A percentile compares a stretch with the other conserved stretches of the same genome.
Conservation (phyloP, 208 protist genomes). For the Blastocrithidia nonstop region DNA sequence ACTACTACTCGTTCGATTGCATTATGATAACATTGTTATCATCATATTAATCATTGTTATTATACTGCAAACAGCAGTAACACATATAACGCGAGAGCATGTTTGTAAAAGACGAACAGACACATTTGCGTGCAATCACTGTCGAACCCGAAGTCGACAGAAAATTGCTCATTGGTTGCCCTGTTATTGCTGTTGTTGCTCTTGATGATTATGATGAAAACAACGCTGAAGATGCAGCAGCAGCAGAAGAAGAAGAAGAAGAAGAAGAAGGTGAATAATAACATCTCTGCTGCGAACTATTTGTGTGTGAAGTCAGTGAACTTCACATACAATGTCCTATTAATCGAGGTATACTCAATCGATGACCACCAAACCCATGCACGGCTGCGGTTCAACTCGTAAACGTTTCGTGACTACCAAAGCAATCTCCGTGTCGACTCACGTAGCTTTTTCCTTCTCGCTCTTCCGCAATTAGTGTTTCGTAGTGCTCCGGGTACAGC, state of each 20-base stretch:
- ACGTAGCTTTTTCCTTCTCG: conserved; percentile 42
- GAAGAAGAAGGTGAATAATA: not conserved
- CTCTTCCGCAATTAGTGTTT: conserved; percentile 34
- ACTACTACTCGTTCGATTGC: too few species aligned
- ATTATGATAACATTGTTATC: too few species aligned
- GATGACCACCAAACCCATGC: conserved; percentile 52
- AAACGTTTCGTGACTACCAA: conserved; percentile 46
- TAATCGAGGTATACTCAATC: conserved; percentile 14
- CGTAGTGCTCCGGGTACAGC: conserved; percentile 29
- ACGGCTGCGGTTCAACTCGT: conserved; percentile 39
- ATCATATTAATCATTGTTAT: too few species aligned
- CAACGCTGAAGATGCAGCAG: too few species aligned
- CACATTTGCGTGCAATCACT: too few species aligned
- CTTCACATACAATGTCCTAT: conserved; percentile 10
- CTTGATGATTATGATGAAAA: not conserved
- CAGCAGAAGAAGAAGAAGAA: too few species aligned
- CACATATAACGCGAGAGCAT: too few species aligned
- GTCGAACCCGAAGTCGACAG: too few species aligned
- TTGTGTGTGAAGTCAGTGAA: not conserved
- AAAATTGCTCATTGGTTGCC: not conserved
- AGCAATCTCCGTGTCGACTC: conserved; percentile 35
- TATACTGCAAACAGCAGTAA: too few species aligned
- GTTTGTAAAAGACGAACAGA: too few species aligned
- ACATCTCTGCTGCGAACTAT: conserved; percentile 6
- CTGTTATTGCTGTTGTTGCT: not conserved